Evolutionary conservation across 2,329 filamentous ascomycete genomes (phyloP).

Genomic region (Lasiodiplodia sp.): DNA sequence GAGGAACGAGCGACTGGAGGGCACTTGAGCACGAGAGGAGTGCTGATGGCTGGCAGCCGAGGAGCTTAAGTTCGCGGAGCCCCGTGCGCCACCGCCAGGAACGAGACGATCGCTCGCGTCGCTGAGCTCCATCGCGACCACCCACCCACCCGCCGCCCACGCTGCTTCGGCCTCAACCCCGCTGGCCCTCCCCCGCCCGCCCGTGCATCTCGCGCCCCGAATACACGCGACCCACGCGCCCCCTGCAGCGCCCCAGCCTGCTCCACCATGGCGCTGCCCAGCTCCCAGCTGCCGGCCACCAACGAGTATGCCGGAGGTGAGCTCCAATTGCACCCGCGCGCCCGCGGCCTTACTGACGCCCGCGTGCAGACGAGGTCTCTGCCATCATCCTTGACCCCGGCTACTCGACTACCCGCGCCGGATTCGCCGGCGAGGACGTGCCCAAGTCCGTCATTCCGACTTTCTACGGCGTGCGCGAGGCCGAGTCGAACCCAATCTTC

Average conservation of each 20-base stretch:
- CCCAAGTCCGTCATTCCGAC: conserved; percentile 93
- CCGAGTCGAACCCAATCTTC: conserved; percentile 68
- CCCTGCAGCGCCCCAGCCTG: conserved; percentile 28
- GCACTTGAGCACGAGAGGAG: neutral
- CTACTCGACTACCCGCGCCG: conserved; percentile 88
- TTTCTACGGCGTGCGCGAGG: conserved; percentile 73
- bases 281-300: conserved; percentile 47
- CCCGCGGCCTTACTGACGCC: conserved; percentile 3
- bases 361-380: conserved; percentile 83
- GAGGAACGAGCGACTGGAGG: neutral
- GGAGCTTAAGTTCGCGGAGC: conserved; percentile 3
- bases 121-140: conserved; percentile 21
- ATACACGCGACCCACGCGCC: neutral
- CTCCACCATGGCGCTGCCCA: conserved; percentile 47
- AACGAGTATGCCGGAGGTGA: conserved; percentile 56
- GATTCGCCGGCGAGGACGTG: conserved; percentile 96
- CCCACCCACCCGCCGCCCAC: neutral
- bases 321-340: conserved; percentile 14
- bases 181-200: neutral
- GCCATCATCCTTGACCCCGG: conserved; percentile 96
- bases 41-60: neutral
- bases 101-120: conserved; percentile 1
- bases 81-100: conserved; percentile 23
- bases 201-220: conserved; percentile 3
- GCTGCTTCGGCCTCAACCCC: conserved; percentile 3